Conservation (phyloP, 352 stramenopile species). For the Globisporangium canariense region DNA sequence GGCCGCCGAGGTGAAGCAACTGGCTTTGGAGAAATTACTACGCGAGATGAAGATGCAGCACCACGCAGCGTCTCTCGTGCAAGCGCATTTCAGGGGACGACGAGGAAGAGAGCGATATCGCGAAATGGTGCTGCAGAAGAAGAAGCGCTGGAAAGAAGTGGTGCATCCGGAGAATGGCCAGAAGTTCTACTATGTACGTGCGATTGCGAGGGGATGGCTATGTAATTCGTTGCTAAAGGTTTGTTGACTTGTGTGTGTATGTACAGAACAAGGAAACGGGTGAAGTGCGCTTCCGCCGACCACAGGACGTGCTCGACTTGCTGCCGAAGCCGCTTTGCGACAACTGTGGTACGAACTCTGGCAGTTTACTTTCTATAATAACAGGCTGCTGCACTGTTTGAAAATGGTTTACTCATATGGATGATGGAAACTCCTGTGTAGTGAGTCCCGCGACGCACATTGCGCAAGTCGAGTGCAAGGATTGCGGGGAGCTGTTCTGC, state of each 20-base stretch:
- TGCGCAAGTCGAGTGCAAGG: constrained; percentile 80
- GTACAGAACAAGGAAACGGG: constrained; percentile 90
- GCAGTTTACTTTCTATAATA: background rate
- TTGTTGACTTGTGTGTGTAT: background rate
- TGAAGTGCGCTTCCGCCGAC: constrained; percentile 88
- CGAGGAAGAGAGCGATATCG: constrained; percentile 62
- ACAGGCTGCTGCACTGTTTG: background rate
- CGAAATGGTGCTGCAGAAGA: constrained; percentile 52
- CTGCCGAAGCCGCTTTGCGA: constrained; percentile 83
- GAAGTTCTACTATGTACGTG: constrained; percentile 88
- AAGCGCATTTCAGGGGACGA: constrained; percentile 68
- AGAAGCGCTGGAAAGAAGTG: constrained; percentile 91
- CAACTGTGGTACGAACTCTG: constrained; percentile 72
- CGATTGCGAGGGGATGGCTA: background rate
- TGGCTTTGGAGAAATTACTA: constrained; percentile 36
- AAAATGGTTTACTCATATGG: background rate
- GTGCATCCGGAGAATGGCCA: constrained; percentile 66
- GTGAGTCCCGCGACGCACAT: constrained; percentile 26
- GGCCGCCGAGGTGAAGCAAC: constrained; percentile 27
- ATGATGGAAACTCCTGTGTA: background rate
- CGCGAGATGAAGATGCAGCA: constrained; percentile 56
- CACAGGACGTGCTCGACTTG: constrained; percentile 91
- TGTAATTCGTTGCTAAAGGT: background rate
- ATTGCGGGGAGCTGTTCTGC: constrained; percentile 91
- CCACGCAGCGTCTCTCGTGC: constrained; percentile 69